A percentile compares a stretch with the other conserved stretches of the same genome.
Evolutionary conservation across 306 rosid genomes (phyloP).

Genomic region (Vicia faba): DNA sequence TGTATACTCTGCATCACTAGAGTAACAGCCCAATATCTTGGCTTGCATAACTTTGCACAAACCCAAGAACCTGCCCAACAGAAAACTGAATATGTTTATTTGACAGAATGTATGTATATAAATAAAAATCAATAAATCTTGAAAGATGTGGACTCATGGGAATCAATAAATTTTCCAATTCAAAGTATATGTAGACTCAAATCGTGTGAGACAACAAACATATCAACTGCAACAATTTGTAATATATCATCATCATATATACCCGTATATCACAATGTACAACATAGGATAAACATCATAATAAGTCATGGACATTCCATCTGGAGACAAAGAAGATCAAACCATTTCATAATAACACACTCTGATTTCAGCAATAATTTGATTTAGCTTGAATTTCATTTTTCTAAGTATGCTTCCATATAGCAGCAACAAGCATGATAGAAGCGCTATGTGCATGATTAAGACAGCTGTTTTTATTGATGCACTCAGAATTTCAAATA

Average conservation of each 20-base stretch:
- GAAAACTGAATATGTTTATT: slow-evolving; percentile 17
- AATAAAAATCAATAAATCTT: neutral
- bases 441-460: too few species aligned
- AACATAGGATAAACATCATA: neutral
- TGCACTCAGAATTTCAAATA: too few species aligned
- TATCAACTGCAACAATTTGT: slow-evolving; percentile 5
- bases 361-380: neutral
- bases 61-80: slow-evolving; percentile 14
- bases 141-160: neutral
- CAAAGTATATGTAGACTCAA: neutral
- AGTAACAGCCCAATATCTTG: slow-evolving; percentile 21
- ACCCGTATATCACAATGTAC: too few species aligned
- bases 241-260: neutral
- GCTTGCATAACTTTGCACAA: slow-evolving; percentile 21
- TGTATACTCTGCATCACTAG: slow-evolving; percentile 9
- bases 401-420: too few species aligned
- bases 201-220: slow-evolving; percentile 3
- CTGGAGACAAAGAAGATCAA: neutral
- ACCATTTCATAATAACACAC: slow-evolving; percentile 1
- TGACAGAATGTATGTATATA: neutral
- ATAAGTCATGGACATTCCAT: neutral
- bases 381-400: too few species aligned
- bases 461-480: too few species aligned
- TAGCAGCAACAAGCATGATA: too few species aligned
- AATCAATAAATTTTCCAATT: neutral